A percentile compares a stretch with the other conserved stretches of the same genome.
Conservation (phyloP, 331 rosid genomes). For the Quercus lobata region DNA sequence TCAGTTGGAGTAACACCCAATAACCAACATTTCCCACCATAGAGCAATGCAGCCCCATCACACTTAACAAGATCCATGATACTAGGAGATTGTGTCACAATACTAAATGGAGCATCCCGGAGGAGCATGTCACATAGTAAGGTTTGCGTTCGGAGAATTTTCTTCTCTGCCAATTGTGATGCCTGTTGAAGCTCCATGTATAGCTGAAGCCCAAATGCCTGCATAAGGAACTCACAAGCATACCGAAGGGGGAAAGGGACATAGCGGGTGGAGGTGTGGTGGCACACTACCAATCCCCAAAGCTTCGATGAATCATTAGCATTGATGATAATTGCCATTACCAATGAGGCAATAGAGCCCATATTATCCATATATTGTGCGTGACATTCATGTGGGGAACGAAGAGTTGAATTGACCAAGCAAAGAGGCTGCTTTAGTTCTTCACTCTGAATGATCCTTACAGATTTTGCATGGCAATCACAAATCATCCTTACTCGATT, state of each 20-base stretch:
- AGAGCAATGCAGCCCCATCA: constrained; percentile 84
- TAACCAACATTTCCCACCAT: constrained; percentile 57
- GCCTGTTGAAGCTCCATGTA: constrained; percentile 74
- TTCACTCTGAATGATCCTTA: constrained; percentile 54
- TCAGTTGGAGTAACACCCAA: constrained; percentile 83
- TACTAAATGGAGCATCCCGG: constrained; percentile 58
- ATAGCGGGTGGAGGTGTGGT: constrained; percentile 63
- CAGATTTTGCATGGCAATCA: constrained; percentile 66
- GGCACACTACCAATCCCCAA: constrained; percentile 92
- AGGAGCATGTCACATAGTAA: constrained; percentile 87
- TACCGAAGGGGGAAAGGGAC: constrained; percentile 85
- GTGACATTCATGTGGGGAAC: constrained; percentile 80
- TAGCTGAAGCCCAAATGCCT: constrained; percentile 74
- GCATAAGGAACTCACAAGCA: constrained; percentile 86
- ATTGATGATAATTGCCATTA: constrained; percentile 59
- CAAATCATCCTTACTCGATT: constrained; percentile 71
- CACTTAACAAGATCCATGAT: constrained; percentile 78
- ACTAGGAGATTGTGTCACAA: constrained; percentile 67
- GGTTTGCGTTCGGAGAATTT: constrained; percentile 62
- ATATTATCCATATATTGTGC: constrained; percentile 70
- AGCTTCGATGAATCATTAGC: constrained; percentile 47
- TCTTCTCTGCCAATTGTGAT: constrained; percentile 65
- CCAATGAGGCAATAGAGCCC: constrained; percentile 78
- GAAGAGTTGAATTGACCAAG: constrained; percentile 80
- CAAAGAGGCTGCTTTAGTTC: constrained; percentile 61